A percentile compares a stretch with the other conserved stretches of the same genome.
Conservation (phyloP, 768 basidiomycete genomes). For the Rossbeevera mucosa region DNA sequence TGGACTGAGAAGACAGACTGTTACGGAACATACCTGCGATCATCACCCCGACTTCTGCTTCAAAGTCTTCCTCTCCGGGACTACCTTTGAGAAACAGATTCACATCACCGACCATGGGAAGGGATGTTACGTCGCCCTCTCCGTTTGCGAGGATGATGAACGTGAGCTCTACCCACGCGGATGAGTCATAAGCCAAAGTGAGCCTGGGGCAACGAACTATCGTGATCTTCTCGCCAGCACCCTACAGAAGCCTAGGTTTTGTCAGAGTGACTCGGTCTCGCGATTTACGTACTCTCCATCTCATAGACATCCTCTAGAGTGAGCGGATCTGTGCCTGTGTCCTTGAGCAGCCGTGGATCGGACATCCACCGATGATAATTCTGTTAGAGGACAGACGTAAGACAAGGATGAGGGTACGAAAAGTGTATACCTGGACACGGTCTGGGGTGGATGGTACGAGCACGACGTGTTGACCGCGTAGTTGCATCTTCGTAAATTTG, state of each 20-base stretch:
- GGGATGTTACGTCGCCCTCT: conserved; percentile 28
- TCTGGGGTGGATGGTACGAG: conserved; percentile 76
- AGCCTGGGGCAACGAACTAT: conserved; percentile 45
- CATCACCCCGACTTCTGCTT: conserved; percentile 91
- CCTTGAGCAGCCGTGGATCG: conserved; percentile 59
- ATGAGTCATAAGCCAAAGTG: background rate
- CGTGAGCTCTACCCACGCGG: conserved; percentile 59
- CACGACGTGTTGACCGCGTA: conserved; percentile 64
- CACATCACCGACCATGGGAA: conserved; percentile 86
- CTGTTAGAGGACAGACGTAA: conserved; percentile 38
- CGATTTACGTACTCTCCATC: conserved; percentile 71
- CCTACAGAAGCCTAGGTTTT: conserved; percentile 36
- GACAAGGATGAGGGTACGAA: background rate
- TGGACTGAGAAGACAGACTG: background rate
- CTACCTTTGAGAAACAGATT: conserved; percentile 79
- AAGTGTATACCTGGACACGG: conserved; percentile 35
- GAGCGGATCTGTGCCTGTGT: conserved; percentile 84
- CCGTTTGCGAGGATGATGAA: conserved; percentile 73
- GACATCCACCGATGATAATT: conserved; percentile 91
- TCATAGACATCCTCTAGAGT: conserved; percentile 76
- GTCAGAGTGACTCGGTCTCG: background rate
- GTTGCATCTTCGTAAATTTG: conserved; percentile 18
- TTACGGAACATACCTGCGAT: conserved; percentile 59
- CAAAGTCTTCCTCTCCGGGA: conserved; percentile 41
- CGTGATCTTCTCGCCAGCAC: conserved; percentile 83